phyloP scores from a whole-genome alignment of 371 early-diverging fungal species.

The Haplosporangium sp. region DNA sequence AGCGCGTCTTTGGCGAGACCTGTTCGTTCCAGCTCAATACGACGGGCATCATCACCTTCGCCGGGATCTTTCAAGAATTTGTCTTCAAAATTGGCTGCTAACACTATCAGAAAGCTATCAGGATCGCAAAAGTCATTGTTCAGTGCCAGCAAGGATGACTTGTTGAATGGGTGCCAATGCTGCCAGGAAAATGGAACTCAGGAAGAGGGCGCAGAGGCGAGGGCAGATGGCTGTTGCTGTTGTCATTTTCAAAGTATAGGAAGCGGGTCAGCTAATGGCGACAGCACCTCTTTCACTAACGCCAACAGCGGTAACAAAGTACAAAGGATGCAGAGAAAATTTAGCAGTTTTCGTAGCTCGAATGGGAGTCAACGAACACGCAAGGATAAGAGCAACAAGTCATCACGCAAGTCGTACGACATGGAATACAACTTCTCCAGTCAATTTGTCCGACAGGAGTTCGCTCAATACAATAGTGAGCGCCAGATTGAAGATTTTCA shows the following conservation, averaged over 20 bases:
- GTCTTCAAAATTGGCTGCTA: conserved; percentile 40
- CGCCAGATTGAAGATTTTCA: conserved; percentile 55
- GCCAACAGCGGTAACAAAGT: conserved; percentile 7
- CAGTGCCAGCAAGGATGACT: conserved; percentile 24
- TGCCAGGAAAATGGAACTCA: conserved; percentile 17
- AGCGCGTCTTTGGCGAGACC: conserved; percentile 10
- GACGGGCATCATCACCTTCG: conserved; percentile 8
- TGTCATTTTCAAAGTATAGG: not conserved
- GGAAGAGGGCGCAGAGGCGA: conserved; percentile 3
- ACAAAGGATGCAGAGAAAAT: conserved; percentile 26
- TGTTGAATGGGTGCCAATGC: conserved; percentile 10
- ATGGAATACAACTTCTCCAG: conserved; percentile 32
- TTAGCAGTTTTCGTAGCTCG: conserved; percentile 8
- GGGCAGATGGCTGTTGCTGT: conserved; percentile 7
- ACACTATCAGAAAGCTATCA: conserved; percentile 32
- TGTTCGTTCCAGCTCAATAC: conserved; percentile 1
- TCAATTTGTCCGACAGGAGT: conserved; percentile 29
- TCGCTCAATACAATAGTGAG: conserved; percentile 46
- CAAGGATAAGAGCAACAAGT: conserved; percentile 15
- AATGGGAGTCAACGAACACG: conserved; percentile 14
- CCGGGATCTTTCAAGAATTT: conserved; percentile 21
- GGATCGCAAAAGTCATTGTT: conserved; percentile 37
- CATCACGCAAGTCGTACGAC: conserved; percentile 8
- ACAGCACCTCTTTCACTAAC: conserved; percentile 3
- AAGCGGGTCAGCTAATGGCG: conserved; percentile 10